Evolutionary conservation across 495 filamentous ascomycete species (phyloP), one percentile per base, ranked within the genome.

Genomic region (Podospora pseudoanserina): DNA sequence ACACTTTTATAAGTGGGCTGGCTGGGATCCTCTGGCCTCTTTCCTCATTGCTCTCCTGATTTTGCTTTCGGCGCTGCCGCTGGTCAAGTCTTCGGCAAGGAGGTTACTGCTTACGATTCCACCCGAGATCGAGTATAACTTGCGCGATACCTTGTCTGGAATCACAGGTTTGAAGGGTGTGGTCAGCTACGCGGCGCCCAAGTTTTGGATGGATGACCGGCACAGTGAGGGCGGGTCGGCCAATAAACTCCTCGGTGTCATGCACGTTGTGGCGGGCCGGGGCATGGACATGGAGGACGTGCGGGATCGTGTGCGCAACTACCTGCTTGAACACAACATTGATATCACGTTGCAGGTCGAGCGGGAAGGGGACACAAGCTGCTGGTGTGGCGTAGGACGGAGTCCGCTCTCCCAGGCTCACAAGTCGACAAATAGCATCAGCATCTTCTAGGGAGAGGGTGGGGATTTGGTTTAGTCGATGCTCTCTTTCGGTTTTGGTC

Each of bases 21-120:
- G 93, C n/a, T 99, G 94, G 83, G 95, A 99, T 77, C 96, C 95
- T 19, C 76, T 98, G 20, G 95, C 94, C 2, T 97, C 95, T 2
- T 93, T 93, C 75, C 82, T 97, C 61, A 99, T 99, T 71, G 94
- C 95, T 0, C 86, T 94, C 44, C 81, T 98, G 67, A 99, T 99
- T 70, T 92, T 97, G 73, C 85, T 88, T 7, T 94, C 93, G 30
- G 91, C 96, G 0, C 85, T 94, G 23, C 95, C 95, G 2, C 84
- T 99, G 6, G 93, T 99, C 56, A 91, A 85, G 69, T 92, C 90
- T 18, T 92, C 91, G 2, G 95, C 94, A 2, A 87, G 88, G 69
- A 88, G 89, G 16, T 77, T 99, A 19, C 81, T 99, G 16, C 85
- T 99, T 30, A 90, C 92, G 2, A 82, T 98, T 6, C 93, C 95